A percentile compares a stretch with the other conserved stretches of the same genome.
These are phyloP conservation scores for Adansonia grandidieri DNA, from an alignment of 441 rosid species.

Conservation along the genomic window DNA sequence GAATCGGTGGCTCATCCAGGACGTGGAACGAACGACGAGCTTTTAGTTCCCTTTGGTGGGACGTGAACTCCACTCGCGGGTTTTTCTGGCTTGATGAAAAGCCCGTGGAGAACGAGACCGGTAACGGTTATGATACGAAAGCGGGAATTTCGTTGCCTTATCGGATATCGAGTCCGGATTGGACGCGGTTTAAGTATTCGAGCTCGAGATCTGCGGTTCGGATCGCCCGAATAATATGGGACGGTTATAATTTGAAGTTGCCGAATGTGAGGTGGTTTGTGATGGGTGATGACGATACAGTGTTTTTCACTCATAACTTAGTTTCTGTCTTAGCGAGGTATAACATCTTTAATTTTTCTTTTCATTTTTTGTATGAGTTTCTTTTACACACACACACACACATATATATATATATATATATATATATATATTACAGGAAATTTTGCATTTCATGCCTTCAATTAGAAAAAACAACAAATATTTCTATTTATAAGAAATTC, in stretches of 20 bases:
- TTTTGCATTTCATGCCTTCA: neutral
- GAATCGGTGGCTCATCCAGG: slow-evolving; percentile 62
- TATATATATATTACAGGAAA: neutral
- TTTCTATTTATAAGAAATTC: neutral
- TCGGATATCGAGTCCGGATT: slow-evolving; percentile 52
- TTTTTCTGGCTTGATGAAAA: slow-evolving; percentile 65
- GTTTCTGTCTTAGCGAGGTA: slow-evolving; percentile 55
- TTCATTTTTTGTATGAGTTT: neutral
- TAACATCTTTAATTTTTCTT: neutral
- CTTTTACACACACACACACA: too few species aligned
- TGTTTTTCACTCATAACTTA: slow-evolving; percentile 61
- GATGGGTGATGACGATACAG: slow-evolving; percentile 91
- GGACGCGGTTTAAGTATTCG: slow-evolving; percentile 56
- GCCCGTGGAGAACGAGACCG: neutral
- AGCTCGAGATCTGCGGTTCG: slow-evolving; percentile 72
- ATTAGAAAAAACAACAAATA: neutral
- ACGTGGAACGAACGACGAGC: slow-evolving; percentile 65
- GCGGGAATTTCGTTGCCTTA: slow-evolving; percentile 33
- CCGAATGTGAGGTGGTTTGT: slow-evolving; percentile 80
- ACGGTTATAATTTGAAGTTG: slow-evolving; percentile 48
- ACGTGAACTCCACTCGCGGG: slow-evolving; percentile 52
- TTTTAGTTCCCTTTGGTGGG: slow-evolving; percentile 71
- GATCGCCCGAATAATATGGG: slow-evolving; percentile 68
- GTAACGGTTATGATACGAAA: neutral
- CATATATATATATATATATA: neutral